Base-by-base conservation (phyloP, 164 flowering plant species). In the Vitis labrusca region DNA sequence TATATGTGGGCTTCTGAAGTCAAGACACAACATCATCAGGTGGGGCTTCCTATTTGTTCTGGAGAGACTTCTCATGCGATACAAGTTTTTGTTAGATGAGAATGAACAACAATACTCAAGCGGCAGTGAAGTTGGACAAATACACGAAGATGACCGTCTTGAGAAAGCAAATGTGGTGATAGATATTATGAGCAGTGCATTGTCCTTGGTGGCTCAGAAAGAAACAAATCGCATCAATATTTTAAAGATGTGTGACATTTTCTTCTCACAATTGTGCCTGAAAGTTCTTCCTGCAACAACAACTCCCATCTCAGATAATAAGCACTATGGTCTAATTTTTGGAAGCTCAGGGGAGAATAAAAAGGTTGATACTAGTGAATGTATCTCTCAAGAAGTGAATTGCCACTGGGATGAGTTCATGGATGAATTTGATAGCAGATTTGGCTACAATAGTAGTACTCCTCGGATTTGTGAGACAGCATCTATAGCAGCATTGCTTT, bases 211-310 rank as follows among this genome's bases (percentile, higher is more conserved):
- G 71, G 86, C 76, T 65, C 93, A 91, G 75, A 90, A 83, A 77
- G 99, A 91, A 85, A 96, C 97, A 19, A 95, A 95, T 70, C 91
- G 87, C 53, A 82, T 93, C 78, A 95, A 90, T 76, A 90, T 93
- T 66, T 77, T 95, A 66, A 95, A 95, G 98, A 93, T 96, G 97
- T 96, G 99, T 75, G 91, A 89, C 78, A 87, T 96, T 73, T 82
- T 96, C 29, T 92, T 96, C 76, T 92, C 97, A 71, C 99, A 96
- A 78, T 78, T 96, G 70, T 92, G 95, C 82, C 77, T 93, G 80
- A 91, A 88, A 88, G 89, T 85, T 69, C 79, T 74, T 47, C 83
- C 83, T 61, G 76, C 84, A 60, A 72, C 77, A 67, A 80, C 70
- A 19, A 70, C 53, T 64, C 67, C 84, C 51, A 52, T 63, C 68